Base-by-base conservation (phyloP, 306 rosid species). In the Lotus japonicus region DNA sequence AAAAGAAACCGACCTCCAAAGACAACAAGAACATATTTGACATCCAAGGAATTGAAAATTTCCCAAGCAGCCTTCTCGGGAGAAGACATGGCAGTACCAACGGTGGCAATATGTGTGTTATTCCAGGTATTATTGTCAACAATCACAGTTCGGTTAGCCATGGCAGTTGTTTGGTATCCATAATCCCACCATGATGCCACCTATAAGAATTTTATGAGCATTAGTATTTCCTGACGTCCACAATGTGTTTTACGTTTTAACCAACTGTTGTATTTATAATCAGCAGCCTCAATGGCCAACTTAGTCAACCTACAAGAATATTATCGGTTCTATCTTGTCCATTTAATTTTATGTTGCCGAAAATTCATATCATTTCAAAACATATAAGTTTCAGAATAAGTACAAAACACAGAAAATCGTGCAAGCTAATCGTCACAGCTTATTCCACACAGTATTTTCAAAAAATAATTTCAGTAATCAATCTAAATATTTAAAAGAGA, bases 131-230 rank as follows among this genome's bases (percentile, higher is more conserved):
- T 95, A 64, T 95, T 95, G 86, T 95, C 99, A 61, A 95, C 99
- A 65, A 95, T 95, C 81, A 95, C 99, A 31, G 99, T 95, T 26
- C 99, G 96, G 64, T 95, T 95, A 64, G 99, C 99, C 99, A 95
- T 95, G 56, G 99, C 99, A 74, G 99, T 95, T 55, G 99, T 95
- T 85, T 95, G 99, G 78, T 95, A 95, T 43, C 99, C 99, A 75
- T 95, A 95, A 64, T 95, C 99, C 99, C 99, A 95, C 99, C 99
- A 95, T 58, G 99, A 95, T 5, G 99, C 99, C 83, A 95, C 99
- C 99, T 95, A 73, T 58, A 80, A 78, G 49, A 73, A 58, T 50
- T 48, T 71, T 58, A 66, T 46, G 48, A 58, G 69, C 58, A 41
- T 59, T 58, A 70, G 49, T 15, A 43, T 76, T 61, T 53, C 66